Conservation (phyloP, 2,329 filamentous ascomycete species). For the Neofusicoccum cordaticola region DNA sequence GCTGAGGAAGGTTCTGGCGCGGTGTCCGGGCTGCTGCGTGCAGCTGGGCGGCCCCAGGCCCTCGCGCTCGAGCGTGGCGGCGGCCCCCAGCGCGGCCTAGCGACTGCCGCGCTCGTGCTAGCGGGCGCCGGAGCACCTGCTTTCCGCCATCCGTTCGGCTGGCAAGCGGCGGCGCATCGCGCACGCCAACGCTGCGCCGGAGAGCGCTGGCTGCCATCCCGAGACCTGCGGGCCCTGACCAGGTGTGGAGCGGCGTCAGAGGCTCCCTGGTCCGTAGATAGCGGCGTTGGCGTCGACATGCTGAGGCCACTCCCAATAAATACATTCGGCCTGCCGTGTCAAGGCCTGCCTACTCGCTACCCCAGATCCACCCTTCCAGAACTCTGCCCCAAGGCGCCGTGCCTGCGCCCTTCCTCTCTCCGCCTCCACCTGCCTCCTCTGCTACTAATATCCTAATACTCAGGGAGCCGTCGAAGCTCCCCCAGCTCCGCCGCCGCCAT, state of each 20-base stretch:
- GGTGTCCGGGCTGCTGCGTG: background rate
- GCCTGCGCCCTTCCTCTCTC: background rate
- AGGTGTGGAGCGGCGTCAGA: background rate
- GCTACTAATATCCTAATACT: constrained; percentile 1
- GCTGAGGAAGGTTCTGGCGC: constrained; percentile 3
- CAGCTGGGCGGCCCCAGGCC: no score
- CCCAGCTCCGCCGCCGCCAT: constrained; percentile 2
- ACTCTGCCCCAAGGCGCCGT: background rate
- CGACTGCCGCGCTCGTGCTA: background rate
- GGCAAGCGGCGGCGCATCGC: background rate
- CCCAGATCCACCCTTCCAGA: background rate
- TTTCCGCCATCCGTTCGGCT: constrained; percentile 10
- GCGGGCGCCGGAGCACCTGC: background rate
- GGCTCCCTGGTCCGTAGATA: constrained; percentile 4
- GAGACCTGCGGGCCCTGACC: background rate
- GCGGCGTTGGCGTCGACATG: background rate
- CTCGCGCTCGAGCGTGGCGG: background rate
- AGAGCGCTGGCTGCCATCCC: background rate
- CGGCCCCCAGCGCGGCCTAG: background rate
- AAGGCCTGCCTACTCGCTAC: background rate
- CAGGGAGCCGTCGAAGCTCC: background rate
- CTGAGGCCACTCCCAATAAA: background rate
- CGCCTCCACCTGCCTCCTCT: background rate
- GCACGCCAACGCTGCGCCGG: background rate
- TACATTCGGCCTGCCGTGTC: constrained; percentile 7